A percentile compares a stretch with the other conserved stretches of the same genome.
Conservation (phyloP, 2,329 filamentous ascomycete genomes). For the Esteya vermicola region DNA sequence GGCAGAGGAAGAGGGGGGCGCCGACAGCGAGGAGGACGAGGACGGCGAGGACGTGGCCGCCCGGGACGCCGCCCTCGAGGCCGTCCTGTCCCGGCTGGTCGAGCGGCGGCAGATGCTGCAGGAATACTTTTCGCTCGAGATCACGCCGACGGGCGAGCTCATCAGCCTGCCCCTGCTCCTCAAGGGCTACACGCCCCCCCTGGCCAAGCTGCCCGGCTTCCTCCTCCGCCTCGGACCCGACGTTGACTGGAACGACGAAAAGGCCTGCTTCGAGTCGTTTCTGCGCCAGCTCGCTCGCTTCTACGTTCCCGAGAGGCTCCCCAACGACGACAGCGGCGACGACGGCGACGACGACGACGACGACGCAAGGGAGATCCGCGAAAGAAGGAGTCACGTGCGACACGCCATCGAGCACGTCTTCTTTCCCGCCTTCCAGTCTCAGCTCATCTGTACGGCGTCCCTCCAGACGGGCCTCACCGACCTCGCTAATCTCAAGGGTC, state of each 20-base stretch:
- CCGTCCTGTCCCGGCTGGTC: slow-evolving; percentile 55
- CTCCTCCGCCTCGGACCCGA: slow-evolving; percentile 76
- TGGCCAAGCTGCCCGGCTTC: slow-evolving; percentile 81
- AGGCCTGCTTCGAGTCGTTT: slow-evolving; percentile 72
- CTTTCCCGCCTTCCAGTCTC: slow-evolving; percentile 76
- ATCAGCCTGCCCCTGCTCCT: slow-evolving; percentile 69
- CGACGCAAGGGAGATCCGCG: slow-evolving; percentile 31
- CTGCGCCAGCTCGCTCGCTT: slow-evolving; percentile 77
- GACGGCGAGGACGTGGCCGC: slow-evolving; percentile 42
- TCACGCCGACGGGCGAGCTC: slow-evolving; percentile 65
- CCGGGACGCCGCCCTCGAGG: slow-evolving; percentile 48
- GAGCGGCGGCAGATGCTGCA: slow-evolving; percentile 70
- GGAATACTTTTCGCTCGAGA: slow-evolving; percentile 84
- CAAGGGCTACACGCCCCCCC: slow-evolving; percentile 74
- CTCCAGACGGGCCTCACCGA: slow-evolving; percentile 66
- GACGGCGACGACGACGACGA: slow-evolving; percentile 11
- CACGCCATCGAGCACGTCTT: slow-evolving; percentile 71
- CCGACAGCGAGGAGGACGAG: no score
- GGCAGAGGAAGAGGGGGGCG: no score
- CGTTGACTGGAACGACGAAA: slow-evolving; percentile 76
- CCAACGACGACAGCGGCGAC: slow-evolving; percentile 19
- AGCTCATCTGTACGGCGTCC: slow-evolving; percentile 67
- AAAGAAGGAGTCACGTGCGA: slow-evolving; percentile 54
- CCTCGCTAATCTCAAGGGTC: slow-evolving; percentile 77
- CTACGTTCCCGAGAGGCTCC: slow-evolving; percentile 78